These are phyloP conservation scores for Macrolepiota albuminosa DNA, from an alignment of 768 basidiomycete species.

Conservation along the genomic window DNA sequence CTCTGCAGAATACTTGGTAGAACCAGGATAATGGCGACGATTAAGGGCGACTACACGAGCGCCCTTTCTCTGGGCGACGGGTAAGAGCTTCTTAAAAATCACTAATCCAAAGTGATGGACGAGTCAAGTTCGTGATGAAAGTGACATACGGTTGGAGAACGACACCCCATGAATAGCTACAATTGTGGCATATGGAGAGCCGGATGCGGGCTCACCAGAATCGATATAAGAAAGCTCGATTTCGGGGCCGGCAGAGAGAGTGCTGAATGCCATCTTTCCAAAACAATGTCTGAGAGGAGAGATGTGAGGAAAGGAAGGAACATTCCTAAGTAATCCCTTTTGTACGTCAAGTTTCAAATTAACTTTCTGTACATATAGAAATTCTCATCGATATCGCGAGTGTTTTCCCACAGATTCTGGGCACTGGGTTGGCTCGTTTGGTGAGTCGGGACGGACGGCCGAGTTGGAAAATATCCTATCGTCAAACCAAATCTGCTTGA, in stretches of 20 bases:
- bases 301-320: not conserved
- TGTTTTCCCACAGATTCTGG: too few species aligned
- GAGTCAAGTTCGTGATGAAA: not conserved
- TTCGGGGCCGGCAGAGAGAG: not conserved
- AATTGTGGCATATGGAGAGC: conserved; percentile 12
- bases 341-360: too few species aligned
- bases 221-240: conserved; percentile 15
- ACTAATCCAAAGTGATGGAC: not conserved
- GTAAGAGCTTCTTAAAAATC: conserved; percentile 26
- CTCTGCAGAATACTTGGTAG: conserved; percentile 24
- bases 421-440: too few species aligned
- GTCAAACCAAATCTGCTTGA: too few species aligned
- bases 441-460: too few species aligned
- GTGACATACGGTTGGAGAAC: conserved; percentile 7
- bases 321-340: too few species aligned
- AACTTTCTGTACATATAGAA: too few species aligned
- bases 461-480: too few species aligned
- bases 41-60: conserved; percentile 31
- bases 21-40: conserved; percentile 31
- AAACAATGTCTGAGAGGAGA: not conserved
- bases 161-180: conserved; percentile 16
- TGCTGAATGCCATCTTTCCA: not conserved
- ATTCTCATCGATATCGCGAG: too few species aligned
- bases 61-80: conserved; percentile 20
- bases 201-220: conserved; percentile 8